A percentile compares a stretch with the other conserved stretches of the same genome.
Conservation (phyloP, 345 rosid genomes). For the Hibiscus mutabilis region DNA sequence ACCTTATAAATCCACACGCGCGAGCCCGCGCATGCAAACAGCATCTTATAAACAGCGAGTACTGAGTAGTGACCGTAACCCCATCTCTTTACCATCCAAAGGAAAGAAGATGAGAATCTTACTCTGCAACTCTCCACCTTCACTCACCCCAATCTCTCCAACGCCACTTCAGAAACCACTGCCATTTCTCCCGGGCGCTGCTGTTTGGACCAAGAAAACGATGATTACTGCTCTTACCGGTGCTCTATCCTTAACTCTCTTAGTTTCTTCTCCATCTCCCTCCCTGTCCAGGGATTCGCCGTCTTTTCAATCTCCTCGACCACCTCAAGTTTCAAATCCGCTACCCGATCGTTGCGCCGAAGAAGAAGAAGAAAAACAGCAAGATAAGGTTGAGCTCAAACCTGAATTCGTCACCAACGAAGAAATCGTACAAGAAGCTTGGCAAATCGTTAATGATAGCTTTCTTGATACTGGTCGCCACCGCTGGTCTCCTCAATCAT, state of each 20-base stretch:
- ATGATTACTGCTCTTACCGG: slow-evolving; percentile 38
- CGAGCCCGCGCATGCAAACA: not conserved
- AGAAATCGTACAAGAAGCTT: slow-evolving; percentile 81
- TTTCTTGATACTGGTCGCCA: slow-evolving; percentile 48
- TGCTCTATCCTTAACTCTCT: slow-evolving; percentile 52
- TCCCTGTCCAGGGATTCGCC: slow-evolving; percentile 37
- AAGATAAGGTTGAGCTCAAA: slow-evolving; percentile 25
- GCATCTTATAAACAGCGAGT: not conserved
- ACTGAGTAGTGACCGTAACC: not conserved
- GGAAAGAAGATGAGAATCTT: slow-evolving; percentile 36
- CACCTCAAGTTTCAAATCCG: slow-evolving; percentile 16
- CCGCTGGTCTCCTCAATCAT: slow-evolving; percentile 61
- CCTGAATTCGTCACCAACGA: slow-evolving; percentile 44
- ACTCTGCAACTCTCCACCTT: slow-evolving; percentile 32
- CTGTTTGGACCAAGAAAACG: slow-evolving; percentile 30
- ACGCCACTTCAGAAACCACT: slow-evolving; percentile 11
- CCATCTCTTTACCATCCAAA: not conserved
- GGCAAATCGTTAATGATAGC: slow-evolving; percentile 80
- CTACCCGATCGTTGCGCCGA: slow-evolving; percentile 40
- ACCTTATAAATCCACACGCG: not conserved
- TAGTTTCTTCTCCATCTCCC: slow-evolving; percentile 45
- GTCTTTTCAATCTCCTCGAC: slow-evolving; percentile 18
- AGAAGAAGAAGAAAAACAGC: slow-evolving; percentile 23
- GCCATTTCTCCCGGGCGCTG: not conserved
- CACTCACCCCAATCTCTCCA: slow-evolving; percentile 24